Evolutionary conservation across 768 basidiomycete genomes (phyloP).

Genomic region (Tylopilus felleus): DNA sequence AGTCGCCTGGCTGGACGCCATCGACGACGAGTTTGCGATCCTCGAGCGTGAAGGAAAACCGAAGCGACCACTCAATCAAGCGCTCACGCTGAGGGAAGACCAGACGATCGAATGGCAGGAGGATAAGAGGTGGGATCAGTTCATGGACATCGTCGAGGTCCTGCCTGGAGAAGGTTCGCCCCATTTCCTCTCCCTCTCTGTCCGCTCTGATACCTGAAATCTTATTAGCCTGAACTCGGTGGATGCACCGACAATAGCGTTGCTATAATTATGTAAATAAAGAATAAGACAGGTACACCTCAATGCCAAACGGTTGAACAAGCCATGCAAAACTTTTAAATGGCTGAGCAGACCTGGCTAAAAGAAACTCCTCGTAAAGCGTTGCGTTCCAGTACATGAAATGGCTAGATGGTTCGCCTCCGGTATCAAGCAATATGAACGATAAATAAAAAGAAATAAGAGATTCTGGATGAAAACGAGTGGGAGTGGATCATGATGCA

Average conservation of each 20-base stretch:
- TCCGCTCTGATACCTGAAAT: no score
- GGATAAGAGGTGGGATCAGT: conserved; percentile 52
- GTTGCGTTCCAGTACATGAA: neutral
- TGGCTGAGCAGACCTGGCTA: neutral
- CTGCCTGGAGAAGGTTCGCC: conserved; percentile 23
- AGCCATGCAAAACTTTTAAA: neutral
- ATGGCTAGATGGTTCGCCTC: neutral
- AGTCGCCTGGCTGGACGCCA: conserved; percentile 50
- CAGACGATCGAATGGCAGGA: conserved; percentile 50
- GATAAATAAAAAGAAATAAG: neutral
- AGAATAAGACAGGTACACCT: conserved; percentile 7
- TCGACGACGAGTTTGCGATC: conserved; percentile 43
- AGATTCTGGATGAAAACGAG: neutral
- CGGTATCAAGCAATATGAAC: neutral
- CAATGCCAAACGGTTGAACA: neutral
- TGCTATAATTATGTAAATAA: conserved; percentile 4
- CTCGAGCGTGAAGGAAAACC: conserved; percentile 37
- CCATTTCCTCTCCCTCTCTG: no score
- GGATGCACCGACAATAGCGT: neutral
- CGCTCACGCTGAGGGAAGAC: conserved; percentile 52
- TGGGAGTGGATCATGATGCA: neutral
- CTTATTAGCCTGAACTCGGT: neutral
- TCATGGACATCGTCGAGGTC: conserved; percentile 39
- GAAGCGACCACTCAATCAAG: conserved; percentile 33
- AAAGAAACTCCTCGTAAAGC: neutral